A percentile compares a stretch with the other conserved stretches of the same genome.
Conservation (phyloP, 352 stramenopile genomes). For the Globisporangium spiculum region DNA sequence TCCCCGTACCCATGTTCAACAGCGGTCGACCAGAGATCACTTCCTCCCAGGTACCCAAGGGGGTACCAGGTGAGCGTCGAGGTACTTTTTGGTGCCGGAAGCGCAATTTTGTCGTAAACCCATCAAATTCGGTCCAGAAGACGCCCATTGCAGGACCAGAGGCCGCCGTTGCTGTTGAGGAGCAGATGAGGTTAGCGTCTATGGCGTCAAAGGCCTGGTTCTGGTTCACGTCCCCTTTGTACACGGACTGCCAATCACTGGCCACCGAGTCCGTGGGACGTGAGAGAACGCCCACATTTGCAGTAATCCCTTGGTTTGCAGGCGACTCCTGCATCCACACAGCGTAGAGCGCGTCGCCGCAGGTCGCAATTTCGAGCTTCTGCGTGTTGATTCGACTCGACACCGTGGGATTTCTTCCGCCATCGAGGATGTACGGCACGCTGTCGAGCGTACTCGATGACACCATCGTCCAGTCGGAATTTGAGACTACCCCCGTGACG, state of each 20-base stretch:
- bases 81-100: constrained; percentile 40
- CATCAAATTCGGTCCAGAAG: constrained; percentile 76
- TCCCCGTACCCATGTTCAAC: constrained; percentile 40
- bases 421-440: constrained; percentile 22
- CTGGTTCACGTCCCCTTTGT: constrained; percentile 39
- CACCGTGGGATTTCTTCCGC: background rate
- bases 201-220: constrained; percentile 42
- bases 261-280: constrained; percentile 18
- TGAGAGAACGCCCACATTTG: constrained; percentile 20
- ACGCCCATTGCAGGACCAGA: constrained; percentile 27
- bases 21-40: constrained; percentile 33
- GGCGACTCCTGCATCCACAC: constrained; percentile 14
- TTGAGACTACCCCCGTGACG: constrained; percentile 32
- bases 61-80: constrained; percentile 12
- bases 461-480: constrained; percentile 42
- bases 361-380: constrained; percentile 17
- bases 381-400: background rate
- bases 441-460: constrained; percentile 19
- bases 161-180: constrained; percentile 11
- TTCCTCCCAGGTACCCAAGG: constrained; percentile 33
- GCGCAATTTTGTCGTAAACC: constrained; percentile 58
- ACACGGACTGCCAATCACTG: constrained; percentile 25
- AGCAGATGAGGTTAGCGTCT: constrained; percentile 43
- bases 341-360: constrained; percentile 15
- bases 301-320: background rate